Evolutionary conservation across 2,329 filamentous ascomycete genomes (phyloP), one percentile per base, ranked within the genome.

Genomic region (Epichloe uncinata): DNA sequence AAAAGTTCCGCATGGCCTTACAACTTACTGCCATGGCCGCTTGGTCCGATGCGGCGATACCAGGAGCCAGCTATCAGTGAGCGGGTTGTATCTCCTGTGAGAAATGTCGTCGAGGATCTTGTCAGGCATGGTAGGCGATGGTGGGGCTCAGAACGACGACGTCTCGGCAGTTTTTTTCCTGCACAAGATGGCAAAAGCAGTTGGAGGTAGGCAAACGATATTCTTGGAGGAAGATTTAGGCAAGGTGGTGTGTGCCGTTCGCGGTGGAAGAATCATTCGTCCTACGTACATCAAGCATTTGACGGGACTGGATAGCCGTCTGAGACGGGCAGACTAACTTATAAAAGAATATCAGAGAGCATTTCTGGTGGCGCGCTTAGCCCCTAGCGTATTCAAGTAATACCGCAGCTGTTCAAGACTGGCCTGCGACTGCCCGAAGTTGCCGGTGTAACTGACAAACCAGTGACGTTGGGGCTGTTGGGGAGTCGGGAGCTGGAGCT

Each of bases 41-140:
- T 97, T 97, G 48, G 90, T 97, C 50, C 93, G 77, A 68, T 98
- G 93, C 53, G 93, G 93, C 15, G 93, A 97, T 13, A 98, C 93
- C 37, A 98, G 78, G 53, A 98, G 78, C 85, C 90, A 95, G 54
- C 85, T 88, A 54, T 87, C 89, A 56, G 87, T 84, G 54, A 98
- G 75, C 48, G 88, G 87, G 65, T 98, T 98, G 68, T 85, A 97
- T 65, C 93, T 84, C 60, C 93, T 78, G 66, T 98, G 93, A 41
- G 93, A 95, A 61, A 98, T 97, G 66, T 98, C 91, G 73, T 97
- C 83, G 47, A 98, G 81, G 46, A 91, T 81, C 56, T 80, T 75
- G 62, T 85, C 82, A 8, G 80, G 78, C 85, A 89, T 90, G 57
- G 47, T 30, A 15, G 22, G 11, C 33, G 53, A 52, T n/a, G 35